Base-by-base conservation (phyloP, 768 basidiomycete species). In the Asterophora parasitica region DNA sequence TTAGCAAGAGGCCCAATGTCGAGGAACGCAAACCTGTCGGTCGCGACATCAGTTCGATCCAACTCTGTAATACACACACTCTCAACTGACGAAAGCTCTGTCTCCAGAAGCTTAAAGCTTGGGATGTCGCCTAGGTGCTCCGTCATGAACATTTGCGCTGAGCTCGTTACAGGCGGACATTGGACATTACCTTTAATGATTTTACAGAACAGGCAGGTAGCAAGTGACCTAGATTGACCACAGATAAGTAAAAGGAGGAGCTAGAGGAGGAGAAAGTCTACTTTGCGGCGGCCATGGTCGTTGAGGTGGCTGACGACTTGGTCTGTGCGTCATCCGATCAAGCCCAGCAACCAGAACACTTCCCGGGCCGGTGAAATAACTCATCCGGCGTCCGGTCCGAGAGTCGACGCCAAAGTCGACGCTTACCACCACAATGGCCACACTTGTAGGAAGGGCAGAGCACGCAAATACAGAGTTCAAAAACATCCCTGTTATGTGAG, bases 131-230 rank as follows among this genome's bases (percentile, higher is more conserved):
- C 92, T 92, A 31, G 4, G 9, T 10, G 30, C 9, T 31, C 30
- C 30, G 9, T 12, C 30, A 8, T 31, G 12, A 31, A 31, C 30
- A 31, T 9, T 12, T 31, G 30, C 8, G 8, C 30, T 31, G 30
- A 31, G 9, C 33, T 12, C 44, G 36, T 17, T 17, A 42, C 7
- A 30, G 23, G 23, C 15, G n/a, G 92, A 64, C n/a, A 20, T 54
- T 95, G 92, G 11, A 92, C 91, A 66, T 20, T 38, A 82, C 92
- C 89, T 71, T 89, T 89, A 71, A 93, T 78, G 65, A 97, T 96
- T 72, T 85, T 96, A 78, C 95, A 98, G 72, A 96, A 97, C 59
- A 97, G 69, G 66, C 93, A 96, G 17, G 64, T 65, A 4, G 81
- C 75, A 43, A 85, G 72, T 40, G 71, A 69, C 58, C 84, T 84